Conservation (phyloP, 495 filamentous ascomycete species). For the Trypethelium eluteriae region DNA sequence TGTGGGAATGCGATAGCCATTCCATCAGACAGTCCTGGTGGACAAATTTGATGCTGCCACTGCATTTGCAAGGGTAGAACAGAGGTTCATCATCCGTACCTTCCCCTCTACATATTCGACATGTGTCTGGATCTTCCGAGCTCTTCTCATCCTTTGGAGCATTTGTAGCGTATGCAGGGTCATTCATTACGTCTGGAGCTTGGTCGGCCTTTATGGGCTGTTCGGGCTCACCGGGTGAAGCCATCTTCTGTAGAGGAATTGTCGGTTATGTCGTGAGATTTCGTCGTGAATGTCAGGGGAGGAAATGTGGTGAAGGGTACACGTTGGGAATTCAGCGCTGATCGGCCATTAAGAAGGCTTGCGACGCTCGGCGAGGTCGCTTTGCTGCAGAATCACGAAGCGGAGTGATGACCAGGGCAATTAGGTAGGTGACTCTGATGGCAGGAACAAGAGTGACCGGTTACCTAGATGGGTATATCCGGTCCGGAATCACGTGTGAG, state of each 20-base stretch:
- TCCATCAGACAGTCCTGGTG: conserved; percentile 97
- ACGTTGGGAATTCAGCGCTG: neutral
- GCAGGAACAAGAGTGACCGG: too few relatives aligned
- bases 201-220: neutral
- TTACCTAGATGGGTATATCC: neutral
- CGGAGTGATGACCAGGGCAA: neutral
- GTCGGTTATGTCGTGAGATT: neutral
- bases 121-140: conserved; percentile 62
- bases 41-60: conserved; percentile 95
- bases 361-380: conserved; percentile 5
- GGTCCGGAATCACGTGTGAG: neutral
- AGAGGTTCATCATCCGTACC: conserved; percentile 75
- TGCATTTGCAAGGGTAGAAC: conserved; percentile 98
- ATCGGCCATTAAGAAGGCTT: conserved; percentile 7
- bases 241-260: conserved; percentile 8
- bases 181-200: conserved; percentile 58
- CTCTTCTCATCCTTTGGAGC: conserved; percentile 21
- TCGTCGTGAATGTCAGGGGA: neutral
- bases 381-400: neutral
- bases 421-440: too few relatives aligned
- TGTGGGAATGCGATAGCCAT: conserved; percentile 95
- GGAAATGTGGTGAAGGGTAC: neutral
- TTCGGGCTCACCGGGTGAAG: conserved; percentile 2
- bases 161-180: conserved; percentile 46
- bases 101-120: conserved; percentile 91